Evolutionary conservation across 169 alveolate genomes (phyloP).

Genomic region (Perkinsus olseni): DNA sequence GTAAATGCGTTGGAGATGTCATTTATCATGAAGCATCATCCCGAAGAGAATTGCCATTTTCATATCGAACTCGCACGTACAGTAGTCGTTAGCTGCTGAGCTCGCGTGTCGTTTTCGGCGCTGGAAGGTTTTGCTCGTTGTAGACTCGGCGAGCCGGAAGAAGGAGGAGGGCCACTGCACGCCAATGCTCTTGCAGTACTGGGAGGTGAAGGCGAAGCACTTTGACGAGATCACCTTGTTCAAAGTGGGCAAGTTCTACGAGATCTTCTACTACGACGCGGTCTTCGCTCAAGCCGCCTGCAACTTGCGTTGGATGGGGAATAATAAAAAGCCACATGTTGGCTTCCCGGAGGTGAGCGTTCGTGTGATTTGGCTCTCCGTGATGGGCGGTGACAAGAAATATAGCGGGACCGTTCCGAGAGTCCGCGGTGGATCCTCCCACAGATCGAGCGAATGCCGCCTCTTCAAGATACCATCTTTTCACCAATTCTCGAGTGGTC

Average conservation of each 20-base stretch:
- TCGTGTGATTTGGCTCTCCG: not conserved
- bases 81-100: too few relatives aligned
- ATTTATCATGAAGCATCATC: too few relatives aligned
- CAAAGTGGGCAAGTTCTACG: constrained; percentile 93
- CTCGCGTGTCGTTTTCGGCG: not conserved
- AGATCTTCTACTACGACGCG: constrained; percentile 87
- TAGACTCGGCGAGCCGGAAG: not conserved
- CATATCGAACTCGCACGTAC: too few relatives aligned
- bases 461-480: too few relatives aligned
- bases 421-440: too few relatives aligned
- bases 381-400: not conserved
- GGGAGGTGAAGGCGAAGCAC: constrained; percentile 88
- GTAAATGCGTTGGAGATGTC: too few relatives aligned
- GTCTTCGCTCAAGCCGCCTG: constrained; percentile 80
- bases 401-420: not conserved
- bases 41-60: too few relatives aligned
- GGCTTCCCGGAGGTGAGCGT: constrained; percentile 92
- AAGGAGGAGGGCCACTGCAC: constrained; percentile 63
- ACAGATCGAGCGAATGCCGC: too few relatives aligned
- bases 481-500: too few relatives aligned
- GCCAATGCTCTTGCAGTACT: constrained; percentile 94
- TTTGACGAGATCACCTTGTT: constrained; percentile 91
- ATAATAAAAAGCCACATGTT: constrained; percentile 90
- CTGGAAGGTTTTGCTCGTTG: not conserved
- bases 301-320: constrained; percentile 96